Evolutionary conservation across 2,329 filamentous ascomycete species (phyloP), one percentile per base, ranked within the genome.

Genomic region (Scleromitrula shiraiana): DNA sequence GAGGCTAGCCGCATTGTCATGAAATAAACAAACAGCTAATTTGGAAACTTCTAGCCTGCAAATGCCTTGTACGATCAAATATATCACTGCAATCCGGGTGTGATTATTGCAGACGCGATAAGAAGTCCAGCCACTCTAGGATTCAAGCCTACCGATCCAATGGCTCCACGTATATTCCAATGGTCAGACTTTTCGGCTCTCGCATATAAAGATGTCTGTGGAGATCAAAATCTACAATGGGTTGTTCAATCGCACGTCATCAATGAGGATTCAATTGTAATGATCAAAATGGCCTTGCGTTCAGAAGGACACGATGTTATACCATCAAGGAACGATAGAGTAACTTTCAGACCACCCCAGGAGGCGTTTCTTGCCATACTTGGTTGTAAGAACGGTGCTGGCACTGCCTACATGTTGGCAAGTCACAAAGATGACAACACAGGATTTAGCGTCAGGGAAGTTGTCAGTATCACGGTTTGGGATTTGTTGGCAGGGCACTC

Each of bases 341-440:
- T 23, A 23, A 43, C 41, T 32, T n/a, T 43, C 8, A 14, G 17
- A 4, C 19, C 41, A 23, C 19, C 8, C 9, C n/a, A 30, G 7
- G 41, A 24, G 4, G 26, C 29, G 7, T 43, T 43, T n/a, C 33
- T 7, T 24, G 29, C 41, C 14, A 33, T 43, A 10, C 20, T 43
- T n/a, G 41, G 41, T 15, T 12, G 14, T 15, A 43, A 35, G 14
- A 43, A 43, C 17, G 41, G 41, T 33, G 41, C 29, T 10, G 41
- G 29, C 7, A 4, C 23, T n/a, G 41, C 17, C 7, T 43, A 10
- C 17, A 10, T 43, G 5, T 27, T 43, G 5, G 30, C 12, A 10
- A 22, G 15, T 1, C 41, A 43, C n/a, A 43, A 43, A 10, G 14
- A 15, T 19, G 5, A 8, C 5, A 8, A 12, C 7, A n/a, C 1